Conservation (phyloP, 495 filamentous ascomycete species). For the Aspergillus heteromorphus region DNA sequence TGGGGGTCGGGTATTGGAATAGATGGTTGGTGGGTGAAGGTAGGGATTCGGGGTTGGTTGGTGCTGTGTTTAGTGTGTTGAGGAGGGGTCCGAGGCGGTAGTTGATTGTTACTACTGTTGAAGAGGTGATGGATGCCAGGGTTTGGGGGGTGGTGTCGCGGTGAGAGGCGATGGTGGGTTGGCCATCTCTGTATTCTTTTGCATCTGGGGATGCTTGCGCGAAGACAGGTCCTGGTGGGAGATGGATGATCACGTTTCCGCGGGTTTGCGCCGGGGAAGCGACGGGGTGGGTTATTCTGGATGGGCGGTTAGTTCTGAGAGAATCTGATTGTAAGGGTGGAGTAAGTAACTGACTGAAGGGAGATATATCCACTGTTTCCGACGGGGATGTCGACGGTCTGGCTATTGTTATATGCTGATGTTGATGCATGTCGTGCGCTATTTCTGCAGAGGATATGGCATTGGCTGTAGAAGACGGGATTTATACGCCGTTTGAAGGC, state of each 20-base stretch:
- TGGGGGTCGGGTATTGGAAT: conserved; percentile 31
- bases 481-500: no score
- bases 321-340: not conserved
- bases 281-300: conserved; percentile 25
- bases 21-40: not conserved
- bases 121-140: conserved; percentile 25
- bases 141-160: conserved; percentile 5
- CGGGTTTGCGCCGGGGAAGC: not conserved
- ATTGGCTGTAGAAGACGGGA: no score
- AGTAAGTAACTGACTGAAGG: conserved; percentile 28
- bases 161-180: not conserved
- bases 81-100: conserved; percentile 33
- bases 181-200: not conserved
- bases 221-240: conserved; percentile 37
- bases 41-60: not conserved
- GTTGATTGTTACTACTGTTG: conserved; percentile 37
- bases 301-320: not conserved
- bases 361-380: conserved; percentile 31
- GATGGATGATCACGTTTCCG: conserved; percentile 32
- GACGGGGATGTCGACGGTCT: conserved; percentile 19
- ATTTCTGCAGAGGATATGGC: no score
- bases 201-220: conserved; percentile 2
- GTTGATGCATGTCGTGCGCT: not conserved
- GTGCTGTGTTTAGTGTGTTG: not conserved
- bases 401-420: no score